These are phyloP conservation scores for Monosporascus sp. DNA, from an alignment of 2,329 filamentous ascomycete genomes.

Conservation along the genomic window DNA sequence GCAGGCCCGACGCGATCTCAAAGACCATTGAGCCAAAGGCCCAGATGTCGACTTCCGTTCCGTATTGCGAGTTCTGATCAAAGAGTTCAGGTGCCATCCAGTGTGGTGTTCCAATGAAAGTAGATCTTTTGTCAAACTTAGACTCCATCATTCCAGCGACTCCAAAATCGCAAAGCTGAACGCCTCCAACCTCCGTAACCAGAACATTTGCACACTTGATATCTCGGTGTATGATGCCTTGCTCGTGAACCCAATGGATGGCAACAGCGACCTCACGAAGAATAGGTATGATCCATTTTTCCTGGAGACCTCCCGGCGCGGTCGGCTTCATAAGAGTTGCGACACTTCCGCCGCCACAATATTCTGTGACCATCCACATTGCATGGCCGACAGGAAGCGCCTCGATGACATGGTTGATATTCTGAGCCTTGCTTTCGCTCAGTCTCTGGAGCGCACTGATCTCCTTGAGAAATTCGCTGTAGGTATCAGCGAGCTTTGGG, in stretches of 20 bases:
- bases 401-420: conserved; percentile 78
- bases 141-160: conserved; percentile 74
- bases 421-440: conserved; percentile 68
- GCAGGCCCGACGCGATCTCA: conserved; percentile 74
- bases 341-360: conserved; percentile 80
- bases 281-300: conserved; percentile 67
- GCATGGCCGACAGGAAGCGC: conserved; percentile 72
- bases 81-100: conserved; percentile 85
- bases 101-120: conserved; percentile 76
- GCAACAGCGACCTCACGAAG: conserved; percentile 62
- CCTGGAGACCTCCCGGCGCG: conserved; percentile 58
- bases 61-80: conserved; percentile 59
- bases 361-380: conserved; percentile 86
- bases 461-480: conserved; percentile 65
- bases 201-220: conserved; percentile 77
- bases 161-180: conserved; percentile 82
- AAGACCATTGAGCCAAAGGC: conserved; percentile 77
- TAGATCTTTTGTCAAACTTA: conserved; percentile 71
- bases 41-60: conserved; percentile 77
- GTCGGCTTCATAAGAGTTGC: conserved; percentile 68
- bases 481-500: conserved; percentile 61
- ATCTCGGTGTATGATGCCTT: conserved; percentile 66
- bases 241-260: conserved; percentile 62
- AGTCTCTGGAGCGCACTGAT: conserved; percentile 67
- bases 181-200: conserved; percentile 68